Evolutionary conservation across 768 basidiomycete genomes (phyloP).

Genomic region (Trametopsis cervina): DNA sequence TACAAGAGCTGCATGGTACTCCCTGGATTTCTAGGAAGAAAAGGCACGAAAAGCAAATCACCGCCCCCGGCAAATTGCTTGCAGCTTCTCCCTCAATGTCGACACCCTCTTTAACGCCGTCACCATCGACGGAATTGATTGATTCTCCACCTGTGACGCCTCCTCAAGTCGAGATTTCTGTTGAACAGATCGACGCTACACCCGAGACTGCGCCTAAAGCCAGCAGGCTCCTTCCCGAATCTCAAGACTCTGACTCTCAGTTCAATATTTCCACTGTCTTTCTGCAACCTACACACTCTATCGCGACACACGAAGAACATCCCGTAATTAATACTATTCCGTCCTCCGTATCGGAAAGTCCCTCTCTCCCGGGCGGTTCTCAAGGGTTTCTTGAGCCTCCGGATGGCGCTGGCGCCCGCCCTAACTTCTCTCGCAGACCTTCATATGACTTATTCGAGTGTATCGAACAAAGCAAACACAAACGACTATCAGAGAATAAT

Average conservation of each 20-base stretch:
- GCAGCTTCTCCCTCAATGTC: slow-evolving; percentile 47
- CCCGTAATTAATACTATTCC: neutral
- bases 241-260: neutral
- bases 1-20: slow-evolving; percentile 89
- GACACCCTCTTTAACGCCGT: slow-evolving; percentile 52
- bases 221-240: neutral
- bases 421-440: slow-evolving; percentile 55
- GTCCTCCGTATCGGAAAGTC: neutral
- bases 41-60: slow-evolving; percentile 23
- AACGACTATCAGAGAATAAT: slow-evolving; percentile 69
- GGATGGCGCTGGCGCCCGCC: slow-evolving; percentile 2
- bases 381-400: slow-evolving; percentile 7
- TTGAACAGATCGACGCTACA: neutral
- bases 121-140: slow-evolving; percentile 41
- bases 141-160: slow-evolving; percentile 39
- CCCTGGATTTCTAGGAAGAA: slow-evolving; percentile 63
- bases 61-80: slow-evolving; percentile 21
- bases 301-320: neutral
- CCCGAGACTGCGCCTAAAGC: neutral
- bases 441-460: slow-evolving; percentile 95
- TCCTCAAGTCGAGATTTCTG: slow-evolving; percentile 6
- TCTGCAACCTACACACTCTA: neutral
- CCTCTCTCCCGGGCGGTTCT: neutral
- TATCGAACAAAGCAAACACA: slow-evolving; percentile 81
- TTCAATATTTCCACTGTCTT: neutral